Evolutionary conservation across 805 yeast genomes (phyloP).

Genomic region (Pichia manshurica): DNA sequence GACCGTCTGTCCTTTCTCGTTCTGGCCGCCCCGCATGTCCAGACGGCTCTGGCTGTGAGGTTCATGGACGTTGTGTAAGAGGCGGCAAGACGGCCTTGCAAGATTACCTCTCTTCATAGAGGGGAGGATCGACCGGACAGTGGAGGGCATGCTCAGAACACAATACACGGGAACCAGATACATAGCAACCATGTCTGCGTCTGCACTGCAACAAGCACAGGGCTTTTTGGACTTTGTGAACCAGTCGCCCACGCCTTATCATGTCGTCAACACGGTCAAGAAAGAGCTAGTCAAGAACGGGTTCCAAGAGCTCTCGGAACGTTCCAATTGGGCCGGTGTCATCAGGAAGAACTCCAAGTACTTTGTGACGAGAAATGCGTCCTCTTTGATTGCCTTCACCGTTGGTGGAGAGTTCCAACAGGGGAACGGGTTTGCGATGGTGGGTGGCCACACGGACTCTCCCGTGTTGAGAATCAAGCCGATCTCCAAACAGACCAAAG

Average conservation of each 20-base stretch:
- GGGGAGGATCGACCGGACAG: no score
- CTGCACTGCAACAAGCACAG: constrained; percentile 36
- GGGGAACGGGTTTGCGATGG: constrained; percentile 80
- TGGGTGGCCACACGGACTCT: constrained; percentile 96
- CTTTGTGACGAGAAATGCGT: constrained; percentile 83
- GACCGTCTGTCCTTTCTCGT: no score
- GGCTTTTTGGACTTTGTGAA: constrained; percentile 76
- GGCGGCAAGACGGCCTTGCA: no score
- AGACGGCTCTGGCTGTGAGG: no score
- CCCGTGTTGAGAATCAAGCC: constrained; percentile 90
- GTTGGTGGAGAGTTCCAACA: constrained; percentile 68
- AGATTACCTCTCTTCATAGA: no score
- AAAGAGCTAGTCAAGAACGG: constrained; percentile 53
- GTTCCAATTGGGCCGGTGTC: constrained; percentile 58
- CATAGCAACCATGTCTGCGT: constrained; percentile 13
- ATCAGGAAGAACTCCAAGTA: constrained; percentile 58
- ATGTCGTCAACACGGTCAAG: constrained; percentile 71
- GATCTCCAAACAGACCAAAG: constrained; percentile 57
- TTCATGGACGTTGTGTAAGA: no score
- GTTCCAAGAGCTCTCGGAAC: constrained; percentile 67
- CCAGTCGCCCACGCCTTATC: constrained; percentile 89
- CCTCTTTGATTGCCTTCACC: constrained; percentile 82
- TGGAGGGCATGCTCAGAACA: not conserved
- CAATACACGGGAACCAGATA: not conserved
- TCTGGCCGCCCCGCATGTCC: no score